phyloP scores from a whole-genome alignment of 192 early-diverging fungal genomes.

The Lunasporangiospora selenospora region DNA sequence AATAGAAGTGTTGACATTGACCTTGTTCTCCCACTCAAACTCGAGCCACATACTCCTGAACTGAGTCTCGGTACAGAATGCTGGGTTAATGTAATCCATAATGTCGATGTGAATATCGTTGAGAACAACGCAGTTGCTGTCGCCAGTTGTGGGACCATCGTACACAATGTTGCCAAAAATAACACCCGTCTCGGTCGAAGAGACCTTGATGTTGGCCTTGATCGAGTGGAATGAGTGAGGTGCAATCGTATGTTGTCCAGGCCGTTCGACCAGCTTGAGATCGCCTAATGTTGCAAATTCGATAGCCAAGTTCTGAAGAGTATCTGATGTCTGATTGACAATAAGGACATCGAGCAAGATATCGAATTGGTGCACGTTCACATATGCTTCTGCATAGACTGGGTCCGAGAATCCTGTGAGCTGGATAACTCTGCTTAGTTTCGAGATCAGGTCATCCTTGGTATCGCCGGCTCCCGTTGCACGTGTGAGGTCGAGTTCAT shows the following conservation, averaged over 20 bases:
- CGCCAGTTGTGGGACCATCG: slow-evolving; percentile 91
- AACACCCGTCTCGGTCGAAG: slow-evolving; percentile 97
- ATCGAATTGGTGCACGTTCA: slow-evolving; percentile 97
- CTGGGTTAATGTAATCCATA: slow-evolving; percentile 99
- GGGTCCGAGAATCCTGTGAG: slow-evolving; percentile 97
- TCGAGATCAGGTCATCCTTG: slow-evolving; percentile 84
- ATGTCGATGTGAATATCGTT: slow-evolving; percentile 99
- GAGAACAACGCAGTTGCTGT: slow-evolving; percentile 91
- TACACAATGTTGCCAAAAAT: slow-evolving; percentile 99
- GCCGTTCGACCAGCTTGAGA: slow-evolving; percentile 96
- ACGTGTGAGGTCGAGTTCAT: slow-evolving; percentile 89
- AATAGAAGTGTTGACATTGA: slow-evolving; percentile 94
- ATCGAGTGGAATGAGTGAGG: slow-evolving; percentile 94
- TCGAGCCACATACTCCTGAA: slow-evolving; percentile 99
- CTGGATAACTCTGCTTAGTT: slow-evolving; percentile 94
- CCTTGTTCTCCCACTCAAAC: slow-evolving; percentile 99
- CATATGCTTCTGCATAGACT: slow-evolving; percentile 99
- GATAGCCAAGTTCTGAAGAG: slow-evolving; percentile 95
- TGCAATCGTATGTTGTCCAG: slow-evolving; percentile 83
- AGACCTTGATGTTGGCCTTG: slow-evolving; percentile 98
- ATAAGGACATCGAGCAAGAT: slow-evolving; percentile 95
- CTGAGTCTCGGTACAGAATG: slow-evolving; percentile 87
- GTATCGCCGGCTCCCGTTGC: slow-evolving; percentile 79
- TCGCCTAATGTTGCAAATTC: slow-evolving; percentile 99
- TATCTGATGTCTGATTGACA: slow-evolving; percentile 95